Base-by-base conservation (phyloP, 1,284 basidiomycete genomes). In the Trametes sp. region DNA sequence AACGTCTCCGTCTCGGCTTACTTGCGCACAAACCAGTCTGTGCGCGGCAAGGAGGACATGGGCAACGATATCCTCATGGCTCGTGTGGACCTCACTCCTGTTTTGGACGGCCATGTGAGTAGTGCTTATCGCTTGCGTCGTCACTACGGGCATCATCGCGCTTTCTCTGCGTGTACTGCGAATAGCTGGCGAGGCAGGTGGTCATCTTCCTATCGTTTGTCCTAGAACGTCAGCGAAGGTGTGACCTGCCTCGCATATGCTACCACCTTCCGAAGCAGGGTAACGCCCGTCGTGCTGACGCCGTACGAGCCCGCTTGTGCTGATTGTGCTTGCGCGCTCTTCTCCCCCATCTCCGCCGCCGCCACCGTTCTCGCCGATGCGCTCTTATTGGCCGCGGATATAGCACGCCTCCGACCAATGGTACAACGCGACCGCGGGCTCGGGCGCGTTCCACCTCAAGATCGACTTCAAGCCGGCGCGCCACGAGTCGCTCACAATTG, bases 381-480 rank as follows among this genome's bases (percentile, higher is more conserved):
- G n/a, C 24, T 28, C 51, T 33, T 49, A 49, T 52, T 42, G 45
- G 26, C 31, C 35, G 42, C 58, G 28, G 41, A 31, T 24, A 10
- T 66, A 93, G 88, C 84, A 92, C 72, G 84, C 87, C 44, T 85
- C 87, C 66, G 84, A 93, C 79, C 84, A 97, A 76, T 99, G 98
- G 97, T 95, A 98, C 76, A 83, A 83, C 38, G 87, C 95, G 7
- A 88, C 88, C 16, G 89, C 90, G 16, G 96, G 96, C 26, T 86
- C 87, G 6, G 97, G 96, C 59, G 91, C 95, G 52, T 96, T 99
- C 80, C 96, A 98, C 78, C 88, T 99, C 70, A 96, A 98, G 78
- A 93, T 98, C 55, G 91, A 95, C 66, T 99, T 95, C 85, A 94
- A 93, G 72, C 93, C 94, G 3, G 87, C 84, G 44, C 87, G 91